A percentile compares a stretch with the other conserved stretches of the same genome.
These are phyloP conservation scores for Dendrothele bispora DNA, from an alignment of 768 basidiomycete genomes.

Conservation along the genomic window DNA sequence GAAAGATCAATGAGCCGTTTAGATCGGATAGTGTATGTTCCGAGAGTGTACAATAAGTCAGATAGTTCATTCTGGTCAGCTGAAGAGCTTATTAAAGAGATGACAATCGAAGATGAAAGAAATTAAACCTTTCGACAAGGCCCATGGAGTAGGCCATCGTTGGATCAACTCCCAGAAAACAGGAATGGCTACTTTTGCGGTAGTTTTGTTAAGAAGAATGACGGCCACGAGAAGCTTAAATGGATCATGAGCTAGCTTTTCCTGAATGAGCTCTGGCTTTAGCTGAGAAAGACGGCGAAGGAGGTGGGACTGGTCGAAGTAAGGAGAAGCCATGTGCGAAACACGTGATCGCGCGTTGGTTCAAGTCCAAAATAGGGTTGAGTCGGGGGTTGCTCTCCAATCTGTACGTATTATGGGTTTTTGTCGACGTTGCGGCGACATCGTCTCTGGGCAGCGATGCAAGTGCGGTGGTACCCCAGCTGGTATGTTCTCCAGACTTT, in stretches of 20 bases:
- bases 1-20: constrained; percentile 57
- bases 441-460: constrained; percentile 67
- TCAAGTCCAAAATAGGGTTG: not conserved
- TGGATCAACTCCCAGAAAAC: constrained; percentile 58
- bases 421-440: constrained; percentile 84
- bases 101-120: not conserved
- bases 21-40: constrained; percentile 58
- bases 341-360: not conserved
- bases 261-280: no score
- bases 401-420: constrained; percentile 74
- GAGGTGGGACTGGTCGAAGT: no score
- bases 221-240: constrained; percentile 73
- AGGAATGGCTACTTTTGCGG: constrained; percentile 63
- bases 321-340: no score
- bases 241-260: constrained; percentile 52
- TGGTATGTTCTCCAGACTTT: constrained; percentile 48
- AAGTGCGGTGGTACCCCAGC: constrained; percentile 77
- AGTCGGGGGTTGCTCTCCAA: not conserved
- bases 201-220: constrained; percentile 69
- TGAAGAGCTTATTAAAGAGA: constrained; percentile 15
- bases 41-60: constrained; percentile 50
- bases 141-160: constrained; percentile 58
- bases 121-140: constrained; percentile 52
- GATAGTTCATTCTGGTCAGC: constrained; percentile 45
- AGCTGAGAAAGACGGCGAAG: no score